Conservation (phyloP, 2,329 filamentous ascomycete genomes). For the Alternaria tenuissima region DNA sequence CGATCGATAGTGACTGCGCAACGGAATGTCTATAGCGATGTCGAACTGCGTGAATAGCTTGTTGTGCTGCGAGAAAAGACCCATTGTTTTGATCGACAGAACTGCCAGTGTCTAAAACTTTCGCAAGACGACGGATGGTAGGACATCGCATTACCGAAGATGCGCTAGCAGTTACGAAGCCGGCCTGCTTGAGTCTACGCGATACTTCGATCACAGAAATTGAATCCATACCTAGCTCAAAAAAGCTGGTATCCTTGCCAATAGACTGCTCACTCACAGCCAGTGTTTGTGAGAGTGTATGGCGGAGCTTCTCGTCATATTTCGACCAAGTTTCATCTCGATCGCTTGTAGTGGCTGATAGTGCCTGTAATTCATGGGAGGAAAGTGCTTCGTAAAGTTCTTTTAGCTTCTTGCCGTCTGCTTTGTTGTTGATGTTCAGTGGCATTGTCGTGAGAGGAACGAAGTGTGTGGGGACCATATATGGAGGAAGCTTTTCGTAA, state of each 20-base stretch:
- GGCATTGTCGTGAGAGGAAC: conserved; percentile 76
- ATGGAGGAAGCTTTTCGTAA: conserved; percentile 73
- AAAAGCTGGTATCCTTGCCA: conserved; percentile 71
- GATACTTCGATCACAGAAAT: conserved; percentile 81
- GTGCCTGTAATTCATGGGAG: conserved; percentile 67
- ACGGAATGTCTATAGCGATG: conserved; percentile 67
- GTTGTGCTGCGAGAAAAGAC: conserved; percentile 61
- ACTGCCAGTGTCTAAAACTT: conserved; percentile 34
- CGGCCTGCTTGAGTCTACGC: conserved; percentile 67
- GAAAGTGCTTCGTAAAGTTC: conserved; percentile 70
- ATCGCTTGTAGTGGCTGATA: conserved; percentile 45
- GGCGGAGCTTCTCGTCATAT: conserved; percentile 60
- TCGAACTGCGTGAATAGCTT: conserved; percentile 69
- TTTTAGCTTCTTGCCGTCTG: conserved; percentile 75
- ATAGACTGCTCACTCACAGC: conserved; percentile 57
- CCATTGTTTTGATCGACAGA: conserved; percentile 17
- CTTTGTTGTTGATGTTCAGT: conserved; percentile 88
- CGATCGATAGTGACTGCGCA: conserved; percentile 62
- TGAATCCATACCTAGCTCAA: conserved; percentile 87
- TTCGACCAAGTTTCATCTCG: conserved; percentile 41
- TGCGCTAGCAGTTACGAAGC: conserved; percentile 68
- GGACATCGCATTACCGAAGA: conserved; percentile 71
- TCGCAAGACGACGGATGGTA: conserved; percentile 53
- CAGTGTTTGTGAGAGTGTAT: conserved; percentile 64
- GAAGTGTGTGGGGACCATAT: conserved; percentile 92